Base-by-base conservation (phyloP, 352 stramenopile species). In the Phytopythium mirpurense region DNA sequence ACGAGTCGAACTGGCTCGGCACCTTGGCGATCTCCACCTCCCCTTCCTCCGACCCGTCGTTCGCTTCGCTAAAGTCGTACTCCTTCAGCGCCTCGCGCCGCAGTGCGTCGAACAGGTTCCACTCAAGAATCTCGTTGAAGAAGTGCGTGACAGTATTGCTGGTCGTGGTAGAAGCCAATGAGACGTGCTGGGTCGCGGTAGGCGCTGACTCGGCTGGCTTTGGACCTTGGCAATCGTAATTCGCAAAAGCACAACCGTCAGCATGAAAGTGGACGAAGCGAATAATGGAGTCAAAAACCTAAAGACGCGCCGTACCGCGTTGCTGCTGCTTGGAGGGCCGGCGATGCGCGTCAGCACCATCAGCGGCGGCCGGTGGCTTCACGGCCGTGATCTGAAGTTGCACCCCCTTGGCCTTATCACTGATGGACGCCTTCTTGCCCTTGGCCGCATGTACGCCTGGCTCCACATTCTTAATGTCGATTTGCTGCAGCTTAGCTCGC, bases 111-210 rank as follows among this genome's bases (percentile, higher is more conserved):
- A 71, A 74, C 38, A 95, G 83, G 43, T 86, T 72, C 85, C 85
- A 95, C 58, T 88, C 75, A 14, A 95, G 56, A 59, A 95, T 88
- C 21, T 91, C 74, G 16, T 86, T 71, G 45, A 92, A 95, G 57
- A 95, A 93, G 55, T 88, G 82, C 35, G 78, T 82, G 14, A 93
- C 36, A 27, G 79, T 90, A 53, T 93, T 75, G 16, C 53, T 79
- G 12, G 68, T 70, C 29, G 42, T 54, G 5, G 45, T 21, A 4
- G 59, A 71, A 3, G 59, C 15, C 14, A 44, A 34, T 9, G 32
- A 6, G 16, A 24, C 23, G 18, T 29, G 18, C 19, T 54, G 48
- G 24, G 10, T n/a, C n/a, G 42, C 27, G 15, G 21, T 56, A n/a
- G 31, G 21, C 35, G 23, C 0, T n/a, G 47, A 14, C 29, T 52